Base-by-base conservation (phyloP, 306 rosid genomes). In the Casuarina cunninghamiana region DNA sequence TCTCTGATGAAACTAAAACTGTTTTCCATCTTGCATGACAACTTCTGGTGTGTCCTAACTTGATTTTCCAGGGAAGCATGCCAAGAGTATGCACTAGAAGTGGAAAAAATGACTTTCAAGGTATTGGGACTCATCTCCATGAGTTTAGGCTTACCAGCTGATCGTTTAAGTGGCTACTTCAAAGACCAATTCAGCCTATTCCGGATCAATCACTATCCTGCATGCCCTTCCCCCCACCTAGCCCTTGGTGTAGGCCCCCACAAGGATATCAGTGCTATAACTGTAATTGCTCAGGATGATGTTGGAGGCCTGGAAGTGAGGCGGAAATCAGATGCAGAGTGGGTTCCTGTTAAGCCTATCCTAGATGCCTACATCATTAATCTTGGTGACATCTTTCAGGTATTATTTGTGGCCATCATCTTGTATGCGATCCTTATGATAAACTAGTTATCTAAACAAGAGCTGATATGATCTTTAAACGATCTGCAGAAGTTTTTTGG, bases 201-300 rank as follows among this genome's bases (percentile, higher is more conserved):
- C 45, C 68, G 98, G 58, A 73, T 94, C 71, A 94, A 90, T 35
- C 87, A 74, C 77, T 94, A 94, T 73, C 97, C 98, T 17, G 88
- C 90, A 3, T 92, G 97, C 45, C 92, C 95, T 37, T 84, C 69
- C 38, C 95, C 98, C 41, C 77, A 88, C 60, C 82, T 90, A 5
- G 97, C 90, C 51, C 93, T 94, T 7, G 98, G 98, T 5, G 88
- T 92, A 32, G 98, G 98, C 9, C 97, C 63, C 4, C 98, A 94
- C 86, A 94, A 90, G 80, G 98, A 94, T 82, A 71, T 87, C 0
- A 90, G 95, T 2, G 97, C 81, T 53, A 63, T 94, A 38, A 92
- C 93, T 26, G 77, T 92, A 54, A 97, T 94, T 16, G 87, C 92
- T 9, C 93, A 94, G 69, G 97, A 92, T 75, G 90, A 79, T 5